phyloP scores from a whole-genome alignment of 192 early-diverging fungal genomes.

The Irineochytrium annulatum region DNA sequence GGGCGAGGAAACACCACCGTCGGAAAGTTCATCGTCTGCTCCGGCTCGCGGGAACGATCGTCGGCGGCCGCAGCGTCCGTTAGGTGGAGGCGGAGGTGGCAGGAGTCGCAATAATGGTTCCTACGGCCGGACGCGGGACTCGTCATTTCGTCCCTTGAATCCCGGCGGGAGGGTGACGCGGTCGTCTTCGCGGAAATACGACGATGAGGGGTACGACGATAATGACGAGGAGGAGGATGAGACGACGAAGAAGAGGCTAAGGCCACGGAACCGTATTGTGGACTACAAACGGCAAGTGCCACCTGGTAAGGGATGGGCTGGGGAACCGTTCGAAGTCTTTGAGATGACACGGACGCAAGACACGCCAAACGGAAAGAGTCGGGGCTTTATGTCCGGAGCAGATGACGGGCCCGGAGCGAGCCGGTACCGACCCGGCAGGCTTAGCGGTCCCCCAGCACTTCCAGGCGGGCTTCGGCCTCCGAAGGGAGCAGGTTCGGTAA shows the following conservation, averaged over 20 bases:
- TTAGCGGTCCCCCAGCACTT: neutral
- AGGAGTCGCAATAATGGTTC: no score
- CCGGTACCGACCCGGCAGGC: neutral
- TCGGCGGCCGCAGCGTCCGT: no score
- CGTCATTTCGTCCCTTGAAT: no score
- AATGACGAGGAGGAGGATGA: slow-evolving; percentile 10
- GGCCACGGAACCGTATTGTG: slow-evolving; percentile 9
- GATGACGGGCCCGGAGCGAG: neutral
- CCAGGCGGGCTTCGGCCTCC: neutral
- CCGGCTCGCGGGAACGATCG: no score
- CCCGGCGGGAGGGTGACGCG: no score
- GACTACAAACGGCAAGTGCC: slow-evolving; percentile 19
- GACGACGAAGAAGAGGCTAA: slow-evolving; percentile 1
- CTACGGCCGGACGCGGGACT: no score
- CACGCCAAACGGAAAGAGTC: neutral
- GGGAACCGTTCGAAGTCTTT: slow-evolving; percentile 6
- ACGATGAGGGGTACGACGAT: slow-evolving; percentile 5
- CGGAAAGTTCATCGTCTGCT: no score
- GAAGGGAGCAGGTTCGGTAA: slow-evolving; percentile 6
- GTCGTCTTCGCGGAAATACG: no score
- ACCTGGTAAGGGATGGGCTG: slow-evolving; percentile 17
- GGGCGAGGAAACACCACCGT: no score
- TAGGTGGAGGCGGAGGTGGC: no score
- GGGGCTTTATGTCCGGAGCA: neutral
- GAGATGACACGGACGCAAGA: neutral